phyloP scores from a whole-genome alignment of 2,329 filamentous ascomycete genomes.

The Dactylonectria estremocensis region DNA sequence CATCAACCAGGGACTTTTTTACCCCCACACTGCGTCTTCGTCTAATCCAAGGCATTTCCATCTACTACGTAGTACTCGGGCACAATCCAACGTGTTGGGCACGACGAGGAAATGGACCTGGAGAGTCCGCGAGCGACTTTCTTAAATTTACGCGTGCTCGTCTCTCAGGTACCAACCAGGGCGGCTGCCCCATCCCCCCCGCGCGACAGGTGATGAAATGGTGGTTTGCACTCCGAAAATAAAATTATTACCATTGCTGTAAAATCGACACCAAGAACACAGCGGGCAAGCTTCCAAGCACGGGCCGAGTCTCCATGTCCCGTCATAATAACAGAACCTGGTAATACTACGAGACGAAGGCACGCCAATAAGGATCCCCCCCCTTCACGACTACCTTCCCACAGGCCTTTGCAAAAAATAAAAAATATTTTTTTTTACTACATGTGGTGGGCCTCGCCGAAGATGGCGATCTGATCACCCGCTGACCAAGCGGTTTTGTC shows the following conservation, averaged over 20 bases:
- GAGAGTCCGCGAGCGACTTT: not conserved
- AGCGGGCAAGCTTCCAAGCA: not conserved
- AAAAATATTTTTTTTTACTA: too few species aligned
- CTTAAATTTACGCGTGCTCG: not conserved
- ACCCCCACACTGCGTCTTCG: not conserved
- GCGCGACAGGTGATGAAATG: slow-evolving; percentile 17
- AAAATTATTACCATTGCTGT: not conserved
- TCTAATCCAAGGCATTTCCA: not conserved
- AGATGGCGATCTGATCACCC: slow-evolving; percentile 1
- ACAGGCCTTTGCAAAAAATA: not conserved
- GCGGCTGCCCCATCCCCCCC: slow-evolving; percentile 9
- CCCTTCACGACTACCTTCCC: not conserved
- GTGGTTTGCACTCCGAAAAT: slow-evolving; percentile 10
- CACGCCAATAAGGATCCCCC: not conserved
- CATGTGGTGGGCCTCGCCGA: slow-evolving; percentile 7
- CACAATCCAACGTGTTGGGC: not conserved
- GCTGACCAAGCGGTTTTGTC: slow-evolving; percentile 8
- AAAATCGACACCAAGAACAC: not conserved
- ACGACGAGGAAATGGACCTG: not conserved
- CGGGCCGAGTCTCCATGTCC: not conserved
- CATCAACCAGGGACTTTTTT: slow-evolving; percentile 3
- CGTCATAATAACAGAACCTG: not conserved
- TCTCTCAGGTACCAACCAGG: not conserved
- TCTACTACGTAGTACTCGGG: not conserved
- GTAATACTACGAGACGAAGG: not conserved